Base-by-base conservation (phyloP, 2,329 filamentous ascomycete species). In the Huntiella omanensis region DNA sequence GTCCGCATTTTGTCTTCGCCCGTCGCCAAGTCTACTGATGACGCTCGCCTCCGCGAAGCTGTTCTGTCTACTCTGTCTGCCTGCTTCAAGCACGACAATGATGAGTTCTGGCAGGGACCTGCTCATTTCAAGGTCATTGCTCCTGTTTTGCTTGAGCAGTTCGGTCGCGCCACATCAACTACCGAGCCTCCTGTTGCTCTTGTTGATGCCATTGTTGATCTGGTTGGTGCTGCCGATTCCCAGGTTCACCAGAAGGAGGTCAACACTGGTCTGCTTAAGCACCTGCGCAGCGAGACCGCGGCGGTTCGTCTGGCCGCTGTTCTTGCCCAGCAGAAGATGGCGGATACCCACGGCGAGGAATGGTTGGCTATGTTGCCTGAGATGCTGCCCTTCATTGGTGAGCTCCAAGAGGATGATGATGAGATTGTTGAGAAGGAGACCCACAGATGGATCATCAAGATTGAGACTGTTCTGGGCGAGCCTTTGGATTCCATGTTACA, bases 311-410 rank as follows among this genome's bases (percentile, higher is more conserved):
- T 96, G 33, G 84, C 83, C 1, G 85, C 84, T 0, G 79, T 98
- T 33, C 78, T 78, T 62, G 80, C 80, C 54, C 76, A 96, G 64
- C 80, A 86, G 58, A 73, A 71, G 11, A 67, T 96, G 52, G 92
- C 86, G 10, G 76, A 82, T 54, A 69, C 75, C 41, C 64, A 96
- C 19, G 87, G 87, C 49, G 87, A 96, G 60, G 91, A 98, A 58
- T 98, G 91, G 91, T 64, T 98, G 50, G 74, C 78, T 1, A 73
- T 92, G 66, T 61, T 96, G 58, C 85, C 88, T 0, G 91, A 98
- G 70, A 96, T 95, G 81, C 64, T 98, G 59, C 88, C 92, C 15
- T 84, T 88, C 53, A 94, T 99, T 55, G 92, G 84, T 56, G 91
- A 98, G 65, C 62, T 94, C 56, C 81, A 94, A 64, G 91, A 98